These are phyloP conservation scores for Talaromyces sp. DNA, from an alignment of 2,329 filamentous ascomycete genomes.

Conservation along the genomic window DNA sequence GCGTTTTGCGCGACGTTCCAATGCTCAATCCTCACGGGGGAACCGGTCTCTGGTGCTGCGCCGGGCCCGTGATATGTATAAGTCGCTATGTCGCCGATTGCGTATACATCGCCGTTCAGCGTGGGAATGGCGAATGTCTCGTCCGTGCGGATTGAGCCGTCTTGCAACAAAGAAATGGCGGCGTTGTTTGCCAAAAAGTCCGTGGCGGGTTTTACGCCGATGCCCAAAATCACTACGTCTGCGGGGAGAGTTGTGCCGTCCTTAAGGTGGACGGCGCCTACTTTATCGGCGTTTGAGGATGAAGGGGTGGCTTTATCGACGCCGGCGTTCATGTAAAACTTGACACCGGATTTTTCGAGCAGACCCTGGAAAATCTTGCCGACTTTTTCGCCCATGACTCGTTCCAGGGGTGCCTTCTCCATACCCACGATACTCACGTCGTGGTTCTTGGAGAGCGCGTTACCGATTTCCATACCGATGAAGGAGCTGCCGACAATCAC, in stretches of 20 bases:
- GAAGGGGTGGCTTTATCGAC: constrained; percentile 82
- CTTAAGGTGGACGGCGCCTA: constrained; percentile 78
- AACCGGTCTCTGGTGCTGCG: constrained; percentile 59
- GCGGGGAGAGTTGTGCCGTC: constrained; percentile 82
- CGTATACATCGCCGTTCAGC: constrained; percentile 74
- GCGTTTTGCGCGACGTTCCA: constrained; percentile 98
- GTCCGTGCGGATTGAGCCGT: constrained; percentile 82
- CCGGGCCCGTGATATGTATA: constrained; percentile 93
- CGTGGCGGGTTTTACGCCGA: constrained; percentile 84
- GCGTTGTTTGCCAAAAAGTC: constrained; percentile 74
- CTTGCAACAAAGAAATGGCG: constrained; percentile 68
- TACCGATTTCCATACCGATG: constrained; percentile 97
- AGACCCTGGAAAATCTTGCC: constrained; percentile 76
- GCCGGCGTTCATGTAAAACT: constrained; percentile 76
- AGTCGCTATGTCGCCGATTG: constrained; percentile 90
- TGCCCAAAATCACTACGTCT: constrained; percentile 86
- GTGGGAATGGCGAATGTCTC: constrained; percentile 68
- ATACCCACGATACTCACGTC: constrained; percentile 83
- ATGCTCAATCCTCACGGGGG: constrained; percentile 82
- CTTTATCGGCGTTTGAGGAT: constrained; percentile 63
- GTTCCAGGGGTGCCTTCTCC: constrained; percentile 80
- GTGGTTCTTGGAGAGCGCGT: constrained; percentile 75
- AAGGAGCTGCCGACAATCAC: constrained; percentile 91
- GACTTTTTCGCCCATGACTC: constrained; percentile 78
- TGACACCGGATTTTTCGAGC: constrained; percentile 82